These are phyloP conservation scores for Pichia sp. DNA, from an alignment of 1,139 yeast species.

Conservation along the genomic window DNA sequence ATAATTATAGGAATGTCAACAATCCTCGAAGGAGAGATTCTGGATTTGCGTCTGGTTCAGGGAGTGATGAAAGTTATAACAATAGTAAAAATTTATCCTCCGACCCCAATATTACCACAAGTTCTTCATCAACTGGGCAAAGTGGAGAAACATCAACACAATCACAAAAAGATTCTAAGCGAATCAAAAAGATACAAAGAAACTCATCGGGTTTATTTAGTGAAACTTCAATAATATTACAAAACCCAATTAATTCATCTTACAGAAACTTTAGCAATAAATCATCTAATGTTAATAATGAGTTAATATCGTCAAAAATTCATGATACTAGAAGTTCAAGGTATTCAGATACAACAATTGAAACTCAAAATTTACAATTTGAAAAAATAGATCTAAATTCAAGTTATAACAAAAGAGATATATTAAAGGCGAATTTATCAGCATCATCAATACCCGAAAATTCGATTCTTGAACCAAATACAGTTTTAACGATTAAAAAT, in stretches of 20 bases:
- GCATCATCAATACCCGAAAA: constrained; percentile 1
- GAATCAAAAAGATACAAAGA: constrained; percentile 10
- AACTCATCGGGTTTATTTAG: constrained; percentile 12
- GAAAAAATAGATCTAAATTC: not conserved
- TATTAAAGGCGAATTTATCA: not conserved
- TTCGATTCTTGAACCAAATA: not conserved
- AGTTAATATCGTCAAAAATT: too few species aligned
- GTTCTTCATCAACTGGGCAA: not conserved
- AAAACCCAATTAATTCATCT: not conserved
- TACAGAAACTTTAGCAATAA: too few species aligned
- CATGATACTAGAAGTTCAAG: not conserved
- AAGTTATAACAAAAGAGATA: not conserved
- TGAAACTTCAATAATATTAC: constrained; percentile 2
- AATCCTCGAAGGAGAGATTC: not conserved
- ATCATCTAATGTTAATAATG: not conserved
- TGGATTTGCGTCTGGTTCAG: too few species aligned
- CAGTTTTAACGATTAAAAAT: not conserved
- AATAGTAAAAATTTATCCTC: not conserved
- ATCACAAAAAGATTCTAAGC: constrained; percentile 1
- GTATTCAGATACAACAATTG: constrained; percentile 1
- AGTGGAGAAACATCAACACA: constrained; percentile 5
- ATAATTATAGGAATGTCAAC: not conserved
- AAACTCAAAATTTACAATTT: not conserved
- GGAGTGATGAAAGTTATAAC: not conserved
- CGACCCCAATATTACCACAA: not conserved